phyloP scores from a whole-genome alignment of 345 rosid genomes.

The Salix viminalis region DNA sequence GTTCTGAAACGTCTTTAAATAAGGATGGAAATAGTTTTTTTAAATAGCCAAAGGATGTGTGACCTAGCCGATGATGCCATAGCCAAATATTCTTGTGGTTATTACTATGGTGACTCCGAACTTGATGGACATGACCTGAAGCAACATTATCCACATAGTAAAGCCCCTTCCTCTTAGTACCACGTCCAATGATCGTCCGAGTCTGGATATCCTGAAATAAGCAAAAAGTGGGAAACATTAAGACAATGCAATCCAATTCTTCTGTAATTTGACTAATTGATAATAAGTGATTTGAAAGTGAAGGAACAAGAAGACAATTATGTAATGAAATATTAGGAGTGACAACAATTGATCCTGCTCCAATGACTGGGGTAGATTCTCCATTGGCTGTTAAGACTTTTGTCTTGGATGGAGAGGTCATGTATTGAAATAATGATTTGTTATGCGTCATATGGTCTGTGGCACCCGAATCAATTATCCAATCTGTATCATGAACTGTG shows the following conservation, averaged over 20 bases:
- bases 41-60: too few species aligned
- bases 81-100: too few species aligned
- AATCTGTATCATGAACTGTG: neutral
- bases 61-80: too few species aligned
- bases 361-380: neutral
- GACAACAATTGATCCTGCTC: neutral
- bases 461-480: neutral
- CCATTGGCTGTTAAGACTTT: neutral
- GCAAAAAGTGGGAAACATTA: neutral
- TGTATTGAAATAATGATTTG: too few species aligned
- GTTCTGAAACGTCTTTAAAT: too few species aligned
- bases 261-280: neutral
- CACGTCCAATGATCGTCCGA: neutral
- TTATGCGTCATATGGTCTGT: neutral
- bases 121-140: too few species aligned
- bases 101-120: too few species aligned
- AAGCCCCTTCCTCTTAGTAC: neutral
- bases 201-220: neutral
- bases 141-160: neutral
- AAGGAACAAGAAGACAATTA: neutral
- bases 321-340: neutral
- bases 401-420: too few species aligned
- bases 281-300: neutral
- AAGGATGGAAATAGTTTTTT: too few species aligned
- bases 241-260: neutral